Evolutionary conservation across 306 rosid species (phyloP).

Genomic region (Quercus suber): DNA sequence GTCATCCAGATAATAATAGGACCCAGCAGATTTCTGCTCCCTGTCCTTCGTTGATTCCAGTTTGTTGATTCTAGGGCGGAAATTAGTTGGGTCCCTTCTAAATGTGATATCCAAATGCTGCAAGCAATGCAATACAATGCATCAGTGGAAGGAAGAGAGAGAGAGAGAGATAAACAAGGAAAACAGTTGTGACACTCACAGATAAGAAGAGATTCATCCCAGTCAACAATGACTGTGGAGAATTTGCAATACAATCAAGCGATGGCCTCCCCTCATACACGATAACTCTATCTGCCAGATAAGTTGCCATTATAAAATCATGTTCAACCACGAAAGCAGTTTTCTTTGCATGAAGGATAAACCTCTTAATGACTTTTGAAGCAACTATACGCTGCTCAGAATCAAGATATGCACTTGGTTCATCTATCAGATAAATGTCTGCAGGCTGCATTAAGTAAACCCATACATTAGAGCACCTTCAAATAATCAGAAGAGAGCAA

Average conservation of each 20-base stretch:
- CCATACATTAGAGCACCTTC: conserved; percentile 12
- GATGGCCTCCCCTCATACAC: conserved; percentile 91
- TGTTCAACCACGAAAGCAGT: conserved; percentile 97
- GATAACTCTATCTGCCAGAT: conserved; percentile 95
- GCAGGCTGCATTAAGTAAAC: conserved; percentile 75
- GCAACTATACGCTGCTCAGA: conserved; percentile 98
- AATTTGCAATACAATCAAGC: conserved; percentile 77
- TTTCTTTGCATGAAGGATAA: conserved; percentile 96
- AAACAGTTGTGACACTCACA: conserved; percentile 45
- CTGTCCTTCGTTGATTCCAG: conserved; percentile 85
- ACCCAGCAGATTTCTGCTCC: conserved; percentile 88
- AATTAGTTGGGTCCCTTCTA: conserved; percentile 95
- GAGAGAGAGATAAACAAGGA: neutral
- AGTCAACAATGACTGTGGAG: conserved; percentile 88
- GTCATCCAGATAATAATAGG: conserved; percentile 94
- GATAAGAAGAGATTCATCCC: conserved; percentile 99
- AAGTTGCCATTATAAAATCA: conserved; percentile 97
- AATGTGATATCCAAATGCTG: conserved; percentile 95
- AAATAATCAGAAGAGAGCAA: neutral
- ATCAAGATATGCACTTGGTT: conserved; percentile 98
- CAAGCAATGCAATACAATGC: conserved; percentile 15
- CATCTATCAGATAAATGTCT: conserved; percentile 90
- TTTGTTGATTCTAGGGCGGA: conserved; percentile 90
- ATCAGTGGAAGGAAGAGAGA: neutral
- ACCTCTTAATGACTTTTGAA: conserved; percentile 94